Evolutionary conservation across 768 basidiomycete genomes (phyloP).

Genomic region (Phylloporus sp.): DNA sequence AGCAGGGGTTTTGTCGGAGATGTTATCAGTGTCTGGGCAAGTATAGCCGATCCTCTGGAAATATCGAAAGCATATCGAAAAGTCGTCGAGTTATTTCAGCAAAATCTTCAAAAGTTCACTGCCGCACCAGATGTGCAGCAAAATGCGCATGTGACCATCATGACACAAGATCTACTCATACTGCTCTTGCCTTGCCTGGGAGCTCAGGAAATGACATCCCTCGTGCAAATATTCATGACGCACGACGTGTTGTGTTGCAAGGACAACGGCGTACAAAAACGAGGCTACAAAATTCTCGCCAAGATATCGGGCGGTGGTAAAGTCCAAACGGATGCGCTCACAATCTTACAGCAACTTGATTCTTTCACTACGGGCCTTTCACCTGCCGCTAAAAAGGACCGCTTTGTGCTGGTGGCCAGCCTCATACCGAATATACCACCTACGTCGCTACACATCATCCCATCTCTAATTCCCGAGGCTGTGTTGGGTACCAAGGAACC

Average conservation of each 20-base stretch:
- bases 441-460: slow-evolving; percentile 76
- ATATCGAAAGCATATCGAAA: slow-evolving; percentile 79
- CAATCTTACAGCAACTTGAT: slow-evolving; percentile 62
- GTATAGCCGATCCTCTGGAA: slow-evolving; percentile 75
- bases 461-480: slow-evolving; percentile 88
- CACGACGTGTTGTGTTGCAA: slow-evolving; percentile 64
- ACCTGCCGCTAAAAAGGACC: slow-evolving; percentile 92
- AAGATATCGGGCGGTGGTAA: slow-evolving; percentile 67
- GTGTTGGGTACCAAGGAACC: slow-evolving; percentile 96
- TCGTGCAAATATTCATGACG: slow-evolving; percentile 70
- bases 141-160: slow-evolving; percentile 47
- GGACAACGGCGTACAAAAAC: slow-evolving; percentile 92
- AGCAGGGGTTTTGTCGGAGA: slow-evolving; percentile 75
- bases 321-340: slow-evolving; percentile 50
- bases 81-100: slow-evolving; percentile 65
- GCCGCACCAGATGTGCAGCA: slow-evolving; percentile 31
- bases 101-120: slow-evolving; percentile 48
- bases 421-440: slow-evolving; percentile 68
- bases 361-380: slow-evolving; percentile 60
- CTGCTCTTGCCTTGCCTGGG: slow-evolving; percentile 78
- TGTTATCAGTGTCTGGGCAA: slow-evolving; percentile 83
- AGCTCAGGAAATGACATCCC: slow-evolving; percentile 49
- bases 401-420: slow-evolving; percentile 67
- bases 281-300: slow-evolving; percentile 84
- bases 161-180: slow-evolving; percentile 81